These are phyloP conservation scores for Podaxis pistillaris DNA, from an alignment of 768 basidiomycete genomes.

Conservation along the genomic window DNA sequence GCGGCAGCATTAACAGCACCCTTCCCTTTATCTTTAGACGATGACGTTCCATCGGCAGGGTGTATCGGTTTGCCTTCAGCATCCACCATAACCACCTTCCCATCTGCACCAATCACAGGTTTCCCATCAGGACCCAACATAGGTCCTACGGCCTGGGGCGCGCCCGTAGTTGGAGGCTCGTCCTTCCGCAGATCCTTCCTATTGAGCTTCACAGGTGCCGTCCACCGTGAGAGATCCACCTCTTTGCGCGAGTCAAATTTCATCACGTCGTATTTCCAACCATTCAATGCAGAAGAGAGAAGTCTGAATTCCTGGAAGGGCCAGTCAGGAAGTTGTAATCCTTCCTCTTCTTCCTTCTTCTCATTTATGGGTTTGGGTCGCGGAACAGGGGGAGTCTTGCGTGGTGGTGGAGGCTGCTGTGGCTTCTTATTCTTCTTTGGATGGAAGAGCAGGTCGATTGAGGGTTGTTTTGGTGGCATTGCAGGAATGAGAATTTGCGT, in stretches of 20 bases:
- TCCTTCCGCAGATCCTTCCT: constrained; percentile 75
- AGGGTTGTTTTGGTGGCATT: constrained; percentile 44
- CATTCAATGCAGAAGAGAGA: constrained; percentile 76
- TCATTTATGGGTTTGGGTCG: constrained; percentile 32
- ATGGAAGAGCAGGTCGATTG: constrained; percentile 56
- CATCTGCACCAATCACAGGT: constrained; percentile 75
- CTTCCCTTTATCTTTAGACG: constrained; percentile 44
- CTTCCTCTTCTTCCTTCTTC: constrained; percentile 40
- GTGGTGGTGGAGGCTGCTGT: constrained; percentile 35
- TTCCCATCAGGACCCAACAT: constrained; percentile 86
- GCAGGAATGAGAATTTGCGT: background rate
- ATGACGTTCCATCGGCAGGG: constrained; percentile 22
- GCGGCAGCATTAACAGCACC: constrained; percentile 29
- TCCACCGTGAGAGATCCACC: constrained; percentile 69
- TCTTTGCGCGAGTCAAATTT: constrained; percentile 79
- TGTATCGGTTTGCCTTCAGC: constrained; percentile 73
- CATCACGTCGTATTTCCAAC: constrained; percentile 93
- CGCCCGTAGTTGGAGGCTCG: constrained; percentile 29
- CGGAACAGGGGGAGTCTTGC: constrained; percentile 36
- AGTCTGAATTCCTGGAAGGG: constrained; percentile 76
- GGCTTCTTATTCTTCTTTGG: constrained; percentile 58
- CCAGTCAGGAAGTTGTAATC: constrained; percentile 60
- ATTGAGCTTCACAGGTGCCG: constrained; percentile 80
- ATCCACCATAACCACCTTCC: constrained; percentile 79
- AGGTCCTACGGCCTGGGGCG: constrained; percentile 57